Evolutionary conservation across 2,329 filamentous ascomycete species (phyloP).

Genomic region (Colletotrichum aenigma): DNA sequence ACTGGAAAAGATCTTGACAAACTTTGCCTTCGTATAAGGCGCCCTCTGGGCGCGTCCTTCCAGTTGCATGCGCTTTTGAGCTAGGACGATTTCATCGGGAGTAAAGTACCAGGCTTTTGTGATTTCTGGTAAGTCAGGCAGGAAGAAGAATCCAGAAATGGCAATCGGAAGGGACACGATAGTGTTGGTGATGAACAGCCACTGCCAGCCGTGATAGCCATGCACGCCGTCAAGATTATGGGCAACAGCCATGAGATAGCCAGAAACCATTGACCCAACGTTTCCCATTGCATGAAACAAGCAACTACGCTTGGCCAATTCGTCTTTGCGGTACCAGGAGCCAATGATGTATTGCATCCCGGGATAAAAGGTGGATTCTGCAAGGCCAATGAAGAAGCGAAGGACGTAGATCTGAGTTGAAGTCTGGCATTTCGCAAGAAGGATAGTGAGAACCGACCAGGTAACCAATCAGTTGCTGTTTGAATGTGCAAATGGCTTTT

Average conservation of each 20-base stretch:
- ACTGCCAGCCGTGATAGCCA: slow-evolving; percentile 57
- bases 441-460: slow-evolving; percentile 3
- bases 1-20: slow-evolving; percentile 63
- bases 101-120: slow-evolving; percentile 36
- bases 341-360: slow-evolving; percentile 48
- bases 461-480: not conserved
- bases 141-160: slow-evolving; percentile 52
- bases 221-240: slow-evolving; percentile 55
- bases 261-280: slow-evolving; percentile 61
- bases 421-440: not conserved
- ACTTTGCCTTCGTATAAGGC: slow-evolving; percentile 48
- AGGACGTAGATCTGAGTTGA: slow-evolving; percentile 41
- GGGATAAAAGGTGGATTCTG: slow-evolving; percentile 43
- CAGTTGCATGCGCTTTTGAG: slow-evolving; percentile 33
- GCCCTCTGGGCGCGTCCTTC: slow-evolving; percentile 48
- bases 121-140: slow-evolving; percentile 51
- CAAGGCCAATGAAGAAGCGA: slow-evolving; percentile 47
- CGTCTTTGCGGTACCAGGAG: slow-evolving; percentile 45
- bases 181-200: slow-evolving; percentile 64
- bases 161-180: slow-evolving; percentile 58
- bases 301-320: slow-evolving; percentile 55
- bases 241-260: slow-evolving; percentile 59
- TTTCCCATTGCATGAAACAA: slow-evolving; percentile 54
- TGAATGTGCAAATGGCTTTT: accelerated
- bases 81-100: slow-evolving; percentile 26